phyloP scores from a whole-genome alignment of 805 yeast species.

The Candida boidinii region DNA sequence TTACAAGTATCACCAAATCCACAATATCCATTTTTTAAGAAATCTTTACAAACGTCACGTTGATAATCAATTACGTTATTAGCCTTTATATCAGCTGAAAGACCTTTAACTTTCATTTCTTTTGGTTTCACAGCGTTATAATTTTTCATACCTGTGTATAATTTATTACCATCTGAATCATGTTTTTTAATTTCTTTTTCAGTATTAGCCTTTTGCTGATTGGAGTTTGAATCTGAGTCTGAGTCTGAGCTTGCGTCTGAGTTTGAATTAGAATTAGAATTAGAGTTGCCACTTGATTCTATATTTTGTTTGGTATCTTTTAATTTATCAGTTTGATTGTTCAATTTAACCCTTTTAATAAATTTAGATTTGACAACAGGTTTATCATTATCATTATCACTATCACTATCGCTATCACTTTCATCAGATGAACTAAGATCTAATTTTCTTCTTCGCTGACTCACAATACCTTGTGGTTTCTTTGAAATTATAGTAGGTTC shows the following conservation, averaged over 20 bases:
- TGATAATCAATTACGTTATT: conserved; percentile 78
- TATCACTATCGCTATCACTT: conserved; percentile 4
- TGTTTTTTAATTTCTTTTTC: conserved; percentile 6
- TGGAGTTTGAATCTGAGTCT: neutral
- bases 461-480: too few relatives aligned
- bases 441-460: conserved; percentile 4
- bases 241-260: neutral
- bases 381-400: conserved; percentile 5
- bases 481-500: too few relatives aligned
- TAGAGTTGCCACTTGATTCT: neutral
- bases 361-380: neutral
- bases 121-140: too few relatives aligned
- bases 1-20: conserved; percentile 98
- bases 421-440: conserved; percentile 4
- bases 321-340: conserved; percentile 10
- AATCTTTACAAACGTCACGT: conserved; percentile 93
- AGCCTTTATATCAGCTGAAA: conserved; percentile 42
- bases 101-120: conserved; percentile 12
- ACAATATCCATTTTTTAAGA: conserved; percentile 84
- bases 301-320: neutral
- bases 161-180: conserved; percentile 14
- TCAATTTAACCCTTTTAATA: conserved; percentile 2
- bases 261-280: too few relatives aligned
- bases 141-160: conserved; percentile 22
- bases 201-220: too few relatives aligned